Percentiles rank a stretch among this genome's conserved stretches.
Evolutionary conservation across 1,284 basidiomycete species (phyloP).

Genomic region (Irpex sp.): DNA sequence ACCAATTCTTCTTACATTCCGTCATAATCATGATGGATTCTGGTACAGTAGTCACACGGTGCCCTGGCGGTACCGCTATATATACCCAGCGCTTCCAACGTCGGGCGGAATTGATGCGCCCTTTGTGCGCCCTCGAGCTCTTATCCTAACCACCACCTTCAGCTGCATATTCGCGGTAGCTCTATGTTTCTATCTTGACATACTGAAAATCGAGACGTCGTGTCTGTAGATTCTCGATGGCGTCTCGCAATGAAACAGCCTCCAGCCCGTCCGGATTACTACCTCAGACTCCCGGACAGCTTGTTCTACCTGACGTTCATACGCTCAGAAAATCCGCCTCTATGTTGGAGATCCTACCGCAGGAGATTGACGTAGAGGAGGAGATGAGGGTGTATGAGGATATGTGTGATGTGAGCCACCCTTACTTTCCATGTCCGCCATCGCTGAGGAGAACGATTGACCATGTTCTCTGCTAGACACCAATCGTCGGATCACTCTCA

Average conservation of each 20-base stretch:
- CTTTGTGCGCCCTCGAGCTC: not conserved
- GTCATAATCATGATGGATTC: too few relatives aligned
- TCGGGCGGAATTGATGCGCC: not conserved
- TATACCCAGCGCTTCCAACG: not conserved
- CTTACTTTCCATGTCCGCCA: not conserved
- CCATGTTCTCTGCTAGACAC: slow-evolving; percentile 1
- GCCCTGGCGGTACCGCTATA: too few relatives aligned
- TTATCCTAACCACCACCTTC: not conserved
- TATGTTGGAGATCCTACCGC: slow-evolving; percentile 30
- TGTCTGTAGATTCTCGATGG: not conserved
- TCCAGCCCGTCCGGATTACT: not conserved
- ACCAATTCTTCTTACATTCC: too few relatives aligned
- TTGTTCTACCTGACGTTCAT: not conserved
- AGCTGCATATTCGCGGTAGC: not conserved
- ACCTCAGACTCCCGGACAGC: not conserved
- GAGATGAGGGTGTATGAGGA: slow-evolving; percentile 46
- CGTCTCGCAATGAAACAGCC: not conserved
- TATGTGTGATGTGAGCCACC: slow-evolving; percentile 36
- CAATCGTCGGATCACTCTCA: slow-evolving; percentile 1
- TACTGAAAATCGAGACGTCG: not conserved
- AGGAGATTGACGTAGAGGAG: slow-evolving; percentile 43
- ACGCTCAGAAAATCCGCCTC: not conserved
- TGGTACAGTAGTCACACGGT: too few relatives aligned
- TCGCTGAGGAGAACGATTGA: not conserved
- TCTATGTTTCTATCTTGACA: not conserved